A percentile compares a stretch with the other conserved stretches of the same genome.
Conservation (phyloP, 176 grass and related monocot species). For the Phoenix dactylifera region DNA sequence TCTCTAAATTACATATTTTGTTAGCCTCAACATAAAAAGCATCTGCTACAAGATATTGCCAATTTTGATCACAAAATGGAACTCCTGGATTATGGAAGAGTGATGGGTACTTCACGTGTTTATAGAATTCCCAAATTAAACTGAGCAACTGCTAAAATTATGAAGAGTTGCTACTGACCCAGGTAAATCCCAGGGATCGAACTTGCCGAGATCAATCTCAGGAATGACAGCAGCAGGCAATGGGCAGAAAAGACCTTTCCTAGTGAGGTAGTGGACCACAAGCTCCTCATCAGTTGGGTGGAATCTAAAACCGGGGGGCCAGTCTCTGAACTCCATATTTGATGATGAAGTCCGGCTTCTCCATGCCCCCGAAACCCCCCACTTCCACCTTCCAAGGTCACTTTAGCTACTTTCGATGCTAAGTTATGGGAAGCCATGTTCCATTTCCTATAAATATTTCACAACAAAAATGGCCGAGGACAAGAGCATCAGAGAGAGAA, state of each 20-base stretch:
- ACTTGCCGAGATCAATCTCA: conserved; percentile 49
- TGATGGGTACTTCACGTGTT: too few relatives aligned
- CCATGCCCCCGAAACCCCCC: not conserved
- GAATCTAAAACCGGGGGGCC: conserved; percentile 78
- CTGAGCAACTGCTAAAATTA: too few relatives aligned
- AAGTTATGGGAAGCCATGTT: not conserved
- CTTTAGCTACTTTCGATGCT: too few relatives aligned
- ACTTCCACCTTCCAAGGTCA: conserved; percentile 1
- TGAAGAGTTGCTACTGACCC: conserved; percentile 29
- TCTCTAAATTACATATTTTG: too few relatives aligned
- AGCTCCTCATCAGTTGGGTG: conserved; percentile 92
- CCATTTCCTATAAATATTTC: conserved; percentile 1
- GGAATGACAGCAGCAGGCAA: conserved; percentile 85
- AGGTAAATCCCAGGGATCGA: conserved; percentile 61
- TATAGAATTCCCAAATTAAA: too few relatives aligned
- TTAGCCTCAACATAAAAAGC: too few relatives aligned
- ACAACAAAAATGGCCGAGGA: not conserved
- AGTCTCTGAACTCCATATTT: conserved; percentile 16
- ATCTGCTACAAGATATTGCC: too few relatives aligned
- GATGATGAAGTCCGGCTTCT: conserved; percentile 9
- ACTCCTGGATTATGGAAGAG: too few relatives aligned
- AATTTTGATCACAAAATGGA: too few relatives aligned
- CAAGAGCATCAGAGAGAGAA: not conserved
- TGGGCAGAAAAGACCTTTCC: conserved; percentile 64
- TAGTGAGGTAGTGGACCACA: conserved; percentile 72